Percentiles rank a stretch among this genome's conserved stretches.
Evolutionary conservation across 805 yeast genomes (phyloP).

Genomic region (Wickerhamiella musiphila): DNA sequence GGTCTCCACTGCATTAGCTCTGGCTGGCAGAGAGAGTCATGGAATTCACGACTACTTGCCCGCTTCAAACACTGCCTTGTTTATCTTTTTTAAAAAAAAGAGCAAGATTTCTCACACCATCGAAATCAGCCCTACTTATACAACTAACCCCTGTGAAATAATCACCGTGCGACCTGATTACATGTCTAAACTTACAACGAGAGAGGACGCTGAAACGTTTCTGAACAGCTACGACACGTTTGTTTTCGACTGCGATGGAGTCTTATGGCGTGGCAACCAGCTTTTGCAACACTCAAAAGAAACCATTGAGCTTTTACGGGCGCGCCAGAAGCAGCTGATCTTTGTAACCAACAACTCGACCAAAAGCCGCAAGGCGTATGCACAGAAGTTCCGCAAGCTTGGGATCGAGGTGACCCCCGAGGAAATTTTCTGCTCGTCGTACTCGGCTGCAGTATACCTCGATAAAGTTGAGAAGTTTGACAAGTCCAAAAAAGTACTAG

Average conservation of each 20-base stretch:
- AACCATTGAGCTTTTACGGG: slow-evolving; percentile 44
- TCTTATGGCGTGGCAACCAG: slow-evolving; percentile 79
- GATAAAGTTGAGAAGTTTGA: slow-evolving; percentile 59
- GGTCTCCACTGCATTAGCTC: no score
- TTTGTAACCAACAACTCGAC: slow-evolving; percentile 96
- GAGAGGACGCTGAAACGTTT: slow-evolving; percentile 25
- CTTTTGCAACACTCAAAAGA: slow-evolving; percentile 65
- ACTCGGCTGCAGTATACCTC: slow-evolving; percentile 77
- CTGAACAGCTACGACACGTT: slow-evolving; percentile 63
- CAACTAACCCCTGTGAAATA: no score
- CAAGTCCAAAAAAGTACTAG: slow-evolving; percentile 66
- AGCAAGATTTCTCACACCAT: no score
- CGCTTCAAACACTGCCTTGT: no score
- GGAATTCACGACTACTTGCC: no score
- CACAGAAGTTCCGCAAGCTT: slow-evolving; percentile 53
- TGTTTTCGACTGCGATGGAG: slow-evolving; percentile 95
- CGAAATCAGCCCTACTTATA: no score
- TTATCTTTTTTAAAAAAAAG: no score
- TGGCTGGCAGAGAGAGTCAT: no score
- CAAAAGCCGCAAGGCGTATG: slow-evolving; percentile 65
- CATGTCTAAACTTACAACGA: slow-evolving; percentile 15
- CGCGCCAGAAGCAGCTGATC: slow-evolving; percentile 44
- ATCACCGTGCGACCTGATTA: no score
- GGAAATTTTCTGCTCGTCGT: slow-evolving; percentile 83
- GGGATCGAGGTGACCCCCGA: slow-evolving; percentile 29